Evolutionary conservation across 176 grass and related monocot genomes (phyloP).

Genomic region (Zoysia japonica): DNA sequence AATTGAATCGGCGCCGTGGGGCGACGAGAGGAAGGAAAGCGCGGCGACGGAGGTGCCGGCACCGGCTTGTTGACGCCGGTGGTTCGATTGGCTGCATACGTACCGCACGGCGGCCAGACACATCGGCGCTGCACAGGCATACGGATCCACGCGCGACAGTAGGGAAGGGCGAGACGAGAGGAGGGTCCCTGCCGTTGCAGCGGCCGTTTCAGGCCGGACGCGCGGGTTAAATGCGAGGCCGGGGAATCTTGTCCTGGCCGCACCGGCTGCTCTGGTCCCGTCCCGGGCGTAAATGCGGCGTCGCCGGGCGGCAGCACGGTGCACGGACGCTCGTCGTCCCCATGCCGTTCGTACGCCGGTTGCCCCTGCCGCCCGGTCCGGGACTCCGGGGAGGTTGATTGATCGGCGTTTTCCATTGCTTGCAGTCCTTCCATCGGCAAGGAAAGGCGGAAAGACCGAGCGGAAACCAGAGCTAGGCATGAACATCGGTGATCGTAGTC

Average conservation of each 20-base stretch:
- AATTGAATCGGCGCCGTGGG: neutral
- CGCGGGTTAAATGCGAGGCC: constrained; percentile 22
- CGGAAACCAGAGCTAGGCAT: too few relatives aligned
- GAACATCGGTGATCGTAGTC: too few relatives aligned
- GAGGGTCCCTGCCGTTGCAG: constrained; percentile 7
- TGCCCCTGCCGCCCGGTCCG: neutral
- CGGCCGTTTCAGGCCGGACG: neutral
- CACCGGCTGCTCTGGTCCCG: constrained; percentile 7
- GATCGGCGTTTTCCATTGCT: neutral
- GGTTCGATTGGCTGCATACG: neutral
- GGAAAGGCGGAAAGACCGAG: too few relatives aligned
- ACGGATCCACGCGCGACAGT: neutral
- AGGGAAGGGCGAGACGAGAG: neutral
- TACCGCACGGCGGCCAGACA: neutral
- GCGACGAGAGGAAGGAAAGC: too few relatives aligned
- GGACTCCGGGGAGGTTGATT: neutral
- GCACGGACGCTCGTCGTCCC: neutral
- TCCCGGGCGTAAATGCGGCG: constrained; percentile 28
- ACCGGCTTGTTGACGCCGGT: too few relatives aligned
- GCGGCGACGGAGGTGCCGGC: too few relatives aligned
- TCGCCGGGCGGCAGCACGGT: neutral
- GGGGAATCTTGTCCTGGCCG: constrained; percentile 46
- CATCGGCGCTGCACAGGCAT: neutral
- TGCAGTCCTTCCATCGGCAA: too few relatives aligned
- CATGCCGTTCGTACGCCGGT: constrained; percentile 25